Evolutionary conservation across 768 basidiomycete species (phyloP), one percentile per base, ranked within the genome.

Genomic region (Rhodocollybia butyracea): DNA sequence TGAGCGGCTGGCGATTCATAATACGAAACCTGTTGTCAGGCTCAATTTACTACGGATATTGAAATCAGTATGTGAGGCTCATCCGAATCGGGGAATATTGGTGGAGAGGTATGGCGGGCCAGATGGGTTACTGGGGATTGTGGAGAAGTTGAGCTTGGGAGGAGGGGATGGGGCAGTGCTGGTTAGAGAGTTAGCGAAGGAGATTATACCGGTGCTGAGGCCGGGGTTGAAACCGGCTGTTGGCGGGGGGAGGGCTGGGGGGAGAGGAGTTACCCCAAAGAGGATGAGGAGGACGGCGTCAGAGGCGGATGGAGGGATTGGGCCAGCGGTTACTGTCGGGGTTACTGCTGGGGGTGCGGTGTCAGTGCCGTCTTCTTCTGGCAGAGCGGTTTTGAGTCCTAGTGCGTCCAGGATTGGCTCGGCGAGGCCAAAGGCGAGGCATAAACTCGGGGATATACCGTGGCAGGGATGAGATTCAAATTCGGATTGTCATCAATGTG

Each of bases 1-100:
- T 58, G 94, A 97, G 58, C 79, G 91, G 26, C 79, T 98, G 3
- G 78, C 30, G 17, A n/a, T n/a, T n/a, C 39, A 65, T 74, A 85
- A 76, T 75, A 78, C 67, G 71, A 94, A 91, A 61, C 89, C 97
- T 2, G 88, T 96, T 52, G 90, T 97, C 12, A 86, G 94, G 45
- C 83, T 98, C 36, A 96, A 93, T 67, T 76, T 99, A 30, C 77
- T 99, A 54, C 84, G 91, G 45, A 84, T 98, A 56, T 76, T 96
- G 41, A 82, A 86, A 56, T 80, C 88, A 0, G 86, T 95, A 2
- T 95, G 91, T 69, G 96, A 99, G 59, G 85, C 86, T 7, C 91
- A 95, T 61, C 92, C 93, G 2, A 94, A 94, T 63, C 80, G 88
- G 8, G 84, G 85, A 2, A 82, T 85, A 63, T 74, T 95, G 46